Percentiles rank a stretch among this genome's conserved stretches.
phyloP scores from a whole-genome alignment of 2,329 filamentous ascomycete species.

The Fusarium goolgardi region DNA sequence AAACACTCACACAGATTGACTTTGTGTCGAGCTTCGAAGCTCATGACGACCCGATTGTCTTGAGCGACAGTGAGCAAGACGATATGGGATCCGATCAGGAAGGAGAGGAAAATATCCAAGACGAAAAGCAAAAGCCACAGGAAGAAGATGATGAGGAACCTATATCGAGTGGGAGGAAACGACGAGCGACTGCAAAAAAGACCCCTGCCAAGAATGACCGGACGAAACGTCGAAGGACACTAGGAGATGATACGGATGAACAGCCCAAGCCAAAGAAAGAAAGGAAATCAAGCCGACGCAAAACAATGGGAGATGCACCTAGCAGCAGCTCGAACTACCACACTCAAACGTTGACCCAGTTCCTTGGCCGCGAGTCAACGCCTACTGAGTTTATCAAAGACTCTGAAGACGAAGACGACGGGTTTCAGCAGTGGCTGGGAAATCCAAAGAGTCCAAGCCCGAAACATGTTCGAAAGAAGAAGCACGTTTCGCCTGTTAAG shows the following conservation, averaged over 20 bases:
- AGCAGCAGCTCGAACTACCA: slow-evolving; percentile 52
- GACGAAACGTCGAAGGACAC: slow-evolving; percentile 47
- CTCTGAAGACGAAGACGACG: slow-evolving; percentile 54
- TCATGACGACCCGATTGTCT: slow-evolving; percentile 43
- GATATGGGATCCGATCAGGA: slow-evolving; percentile 38
- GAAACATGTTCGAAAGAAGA: slow-evolving; percentile 15
- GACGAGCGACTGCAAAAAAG: slow-evolving; percentile 29
- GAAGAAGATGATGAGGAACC: slow-evolving; percentile 39
- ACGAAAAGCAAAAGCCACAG: slow-evolving; percentile 23
- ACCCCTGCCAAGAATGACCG: slow-evolving; percentile 22
- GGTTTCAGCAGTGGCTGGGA: slow-evolving; percentile 52
- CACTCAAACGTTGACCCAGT: slow-evolving; percentile 58
- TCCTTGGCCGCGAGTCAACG: slow-evolving; percentile 45
- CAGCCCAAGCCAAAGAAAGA: slow-evolving; percentile 36
- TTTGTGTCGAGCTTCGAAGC: slow-evolving; percentile 54
- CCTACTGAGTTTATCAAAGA: slow-evolving; percentile 49
- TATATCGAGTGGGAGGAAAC: slow-evolving; percentile 44
- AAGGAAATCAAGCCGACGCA: slow-evolving; percentile 43
- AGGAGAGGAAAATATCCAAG: slow-evolving; percentile 29
- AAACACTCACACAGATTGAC: slow-evolving; percentile 58
- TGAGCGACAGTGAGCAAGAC: slow-evolving; percentile 48
- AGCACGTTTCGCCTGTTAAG: slow-evolving; percentile 20
- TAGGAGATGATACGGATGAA: slow-evolving; percentile 42
- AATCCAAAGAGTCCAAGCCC: slow-evolving; percentile 48
- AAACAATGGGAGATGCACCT: slow-evolving; percentile 50